phyloP scores from a whole-genome alignment of 1,284 basidiomycete genomes.

The Leucoagaricus sp. region DNA sequence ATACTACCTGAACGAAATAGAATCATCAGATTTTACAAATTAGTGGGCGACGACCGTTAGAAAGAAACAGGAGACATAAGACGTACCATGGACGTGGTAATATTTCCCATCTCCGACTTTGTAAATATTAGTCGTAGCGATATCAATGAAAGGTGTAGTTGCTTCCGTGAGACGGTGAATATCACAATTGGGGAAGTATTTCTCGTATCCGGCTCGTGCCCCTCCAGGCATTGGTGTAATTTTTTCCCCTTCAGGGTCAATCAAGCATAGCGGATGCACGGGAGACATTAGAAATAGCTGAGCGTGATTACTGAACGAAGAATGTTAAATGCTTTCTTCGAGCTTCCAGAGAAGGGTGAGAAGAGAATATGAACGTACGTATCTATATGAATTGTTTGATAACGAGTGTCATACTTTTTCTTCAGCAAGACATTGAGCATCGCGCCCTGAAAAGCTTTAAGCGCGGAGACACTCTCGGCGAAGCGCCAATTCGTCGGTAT shows the following conservation, averaged over 20 bases:
- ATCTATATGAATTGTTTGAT: slow-evolving; percentile 25
- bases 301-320: slow-evolving; percentile 19
- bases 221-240: neutral
- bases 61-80: too few species aligned
- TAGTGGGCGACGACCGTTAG: neutral
- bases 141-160: slow-evolving; percentile 5
- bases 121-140: slow-evolving; percentile 22
- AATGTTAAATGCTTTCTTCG: neutral
- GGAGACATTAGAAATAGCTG: slow-evolving; percentile 20
- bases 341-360: neutral
- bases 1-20: slow-evolving; percentile 13
- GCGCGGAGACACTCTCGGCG: slow-evolving; percentile 26
- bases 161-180: slow-evolving; percentile 8
- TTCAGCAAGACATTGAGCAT: slow-evolving; percentile 26
- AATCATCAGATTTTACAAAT: neutral
- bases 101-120: slow-evolving; percentile 20
- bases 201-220: slow-evolving; percentile 5
- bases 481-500: slow-evolving; percentile 28
- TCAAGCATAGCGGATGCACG: slow-evolving; percentile 4
- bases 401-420: slow-evolving; percentile 23
- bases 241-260: slow-evolving; percentile 19
- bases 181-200: slow-evolving; percentile 20
- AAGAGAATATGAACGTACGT: slow-evolving; percentile 18
- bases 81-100: slow-evolving; percentile 19
- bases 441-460: slow-evolving; percentile 27